Evolutionary conservation across 1,284 basidiomycete species (phyloP), one percentile per base, ranked within the genome.

Genomic region (Boletus semigastroideus): DNA sequence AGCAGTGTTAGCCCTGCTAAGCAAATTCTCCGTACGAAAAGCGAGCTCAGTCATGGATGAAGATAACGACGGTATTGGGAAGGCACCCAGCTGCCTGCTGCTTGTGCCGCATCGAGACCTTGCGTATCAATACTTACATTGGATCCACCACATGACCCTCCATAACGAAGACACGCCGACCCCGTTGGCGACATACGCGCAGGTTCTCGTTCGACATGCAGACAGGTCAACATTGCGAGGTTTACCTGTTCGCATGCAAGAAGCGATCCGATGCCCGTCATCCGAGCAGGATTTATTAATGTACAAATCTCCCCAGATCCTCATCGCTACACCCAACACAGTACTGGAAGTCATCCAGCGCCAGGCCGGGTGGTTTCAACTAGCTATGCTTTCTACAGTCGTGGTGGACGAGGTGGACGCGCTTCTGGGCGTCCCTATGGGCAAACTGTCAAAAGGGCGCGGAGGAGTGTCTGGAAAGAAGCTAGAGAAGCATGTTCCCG

Each of bases 381-480:
- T 86, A 34, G 61, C 67, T 6, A 67, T 63, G 25, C 67, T 87
- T 41, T 78, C 78, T 7, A 78, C 77, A 2, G 75, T 91, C 28
- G 80, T 84, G 31, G 80, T 90, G 41, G 88, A 91, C 58, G 88
- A 91, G 64, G 83, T 80, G 40, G 89, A 91, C 59, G 84, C 82
- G 62, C 70, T 90, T 39, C 72, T 91, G 49, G 78, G 78, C 53
- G 69, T 74, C 53, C 78, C 73, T 30, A 64, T 49, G 43, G 73
- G 69, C 61, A 73, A 72, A 64, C 43, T 70, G 62, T 59, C 70
- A 65, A 47, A 59, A 33, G 50, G 37, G 14, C 53, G 41, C 22
- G 44, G 58, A 52, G 55, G 60, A 43, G 67, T 17, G 3, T 41
- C 77, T 56, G 74, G 13, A 65, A 71, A 56, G 57, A 76, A 74